A percentile compares a stretch with the other conserved stretches of the same genome.
Evolutionary conservation across 306 rosid species (phyloP).

Genomic region (Canavalia gladiata): DNA sequence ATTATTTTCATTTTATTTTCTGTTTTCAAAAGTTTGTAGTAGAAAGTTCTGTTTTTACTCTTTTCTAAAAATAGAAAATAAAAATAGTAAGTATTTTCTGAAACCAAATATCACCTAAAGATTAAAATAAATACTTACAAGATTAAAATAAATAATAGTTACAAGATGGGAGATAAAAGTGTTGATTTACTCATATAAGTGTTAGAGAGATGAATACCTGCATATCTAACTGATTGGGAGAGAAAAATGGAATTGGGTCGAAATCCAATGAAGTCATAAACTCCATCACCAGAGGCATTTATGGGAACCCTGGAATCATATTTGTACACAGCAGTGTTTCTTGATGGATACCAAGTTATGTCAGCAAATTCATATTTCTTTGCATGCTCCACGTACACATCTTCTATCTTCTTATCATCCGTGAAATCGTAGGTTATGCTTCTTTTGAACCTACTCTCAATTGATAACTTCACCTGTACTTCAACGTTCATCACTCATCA

Average conservation of each 20-base stretch:
- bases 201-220: slow-evolving; percentile 51
- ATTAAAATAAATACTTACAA: too few species aligned
- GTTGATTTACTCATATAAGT: too few species aligned
- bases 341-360: slow-evolving; percentile 84
- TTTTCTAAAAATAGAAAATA: too few species aligned
- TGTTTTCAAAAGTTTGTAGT: too few species aligned
- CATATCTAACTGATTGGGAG: slow-evolving; percentile 62
- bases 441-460: slow-evolving; percentile 76
- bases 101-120: too few species aligned
- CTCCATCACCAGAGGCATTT: slow-evolving; percentile 60
- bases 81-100: too few species aligned
- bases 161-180: too few species aligned
- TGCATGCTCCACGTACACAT: slow-evolving; percentile 61
- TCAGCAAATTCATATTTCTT: slow-evolving; percentile 75
- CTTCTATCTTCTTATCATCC: slow-evolving; percentile 58
- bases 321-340: slow-evolving; percentile 66
- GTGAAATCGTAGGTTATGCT: slow-evolving; percentile 66
- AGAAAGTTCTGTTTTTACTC: too few species aligned
- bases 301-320: slow-evolving; percentile 70
- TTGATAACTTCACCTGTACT: slow-evolving; percentile 65
- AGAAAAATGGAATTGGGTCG: slow-evolving; percentile 60
- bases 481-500: neutral
- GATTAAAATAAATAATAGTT: too few species aligned
- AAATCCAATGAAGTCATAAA: slow-evolving; percentile 75
- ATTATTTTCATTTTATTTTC: too few species aligned